These are phyloP conservation scores for Coemansia sp. DNA, from an alignment of 192 early-diverging fungal species.

Conservation along the genomic window DNA sequence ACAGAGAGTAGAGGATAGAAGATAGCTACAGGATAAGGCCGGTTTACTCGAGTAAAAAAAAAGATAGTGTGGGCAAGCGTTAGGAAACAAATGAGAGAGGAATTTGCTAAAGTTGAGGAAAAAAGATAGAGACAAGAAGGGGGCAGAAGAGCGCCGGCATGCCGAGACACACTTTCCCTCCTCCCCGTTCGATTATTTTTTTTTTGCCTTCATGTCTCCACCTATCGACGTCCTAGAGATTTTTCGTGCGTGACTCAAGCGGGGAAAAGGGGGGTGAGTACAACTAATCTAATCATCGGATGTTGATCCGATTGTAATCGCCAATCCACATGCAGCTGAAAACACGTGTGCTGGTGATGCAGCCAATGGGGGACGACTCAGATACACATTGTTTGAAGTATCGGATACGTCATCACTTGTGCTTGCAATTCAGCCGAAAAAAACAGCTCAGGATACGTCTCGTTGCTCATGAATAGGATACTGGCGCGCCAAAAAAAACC, in stretches of 20 bases:
- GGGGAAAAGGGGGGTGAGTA: background rate
- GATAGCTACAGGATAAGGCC: background rate
- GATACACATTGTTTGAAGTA: background rate
- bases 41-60: background rate
- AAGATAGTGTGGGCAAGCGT: background rate
- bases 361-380: background rate
- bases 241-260: conserved; percentile 3
- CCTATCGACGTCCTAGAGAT: background rate
- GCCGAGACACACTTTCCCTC: background rate
- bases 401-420: background rate
- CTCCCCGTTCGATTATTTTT: background rate
- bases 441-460: background rate
- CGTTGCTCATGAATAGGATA: background rate
- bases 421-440: background rate
- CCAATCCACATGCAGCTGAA: background rate
- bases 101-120: background rate
- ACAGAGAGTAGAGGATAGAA: background rate
- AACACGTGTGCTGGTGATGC: background rate
- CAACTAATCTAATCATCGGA: background rate
- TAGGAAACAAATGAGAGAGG: background rate
- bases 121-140: background rate
- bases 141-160: background rate
- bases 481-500: background rate
- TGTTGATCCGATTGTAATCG: background rate
- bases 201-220: background rate